Conservation (phyloP, 495 filamentous ascomycete species). For the Aspergillus sparsus region DNA sequence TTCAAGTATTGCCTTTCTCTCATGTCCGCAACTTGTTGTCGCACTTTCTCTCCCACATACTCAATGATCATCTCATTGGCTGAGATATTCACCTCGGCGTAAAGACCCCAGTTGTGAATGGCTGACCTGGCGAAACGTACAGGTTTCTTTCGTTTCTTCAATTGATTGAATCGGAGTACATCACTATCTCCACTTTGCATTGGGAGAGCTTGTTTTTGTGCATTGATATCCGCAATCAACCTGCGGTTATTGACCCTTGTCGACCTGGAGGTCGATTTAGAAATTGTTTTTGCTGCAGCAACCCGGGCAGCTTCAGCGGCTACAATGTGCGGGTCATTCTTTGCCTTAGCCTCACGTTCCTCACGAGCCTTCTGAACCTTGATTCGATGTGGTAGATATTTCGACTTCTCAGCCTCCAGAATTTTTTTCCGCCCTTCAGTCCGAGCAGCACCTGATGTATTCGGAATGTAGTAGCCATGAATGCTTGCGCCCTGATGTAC, state of each 20-base stretch:
- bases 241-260: slow-evolving; percentile 95
- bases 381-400: slow-evolving; percentile 96
- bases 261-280: slow-evolving; percentile 77
- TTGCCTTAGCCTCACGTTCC: slow-evolving; percentile 78
- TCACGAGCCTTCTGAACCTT: slow-evolving; percentile 88
- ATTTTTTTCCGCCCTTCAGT: slow-evolving; percentile 95
- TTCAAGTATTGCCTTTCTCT: slow-evolving; percentile 89
- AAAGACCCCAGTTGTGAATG: slow-evolving; percentile 98
- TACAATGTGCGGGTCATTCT: slow-evolving; percentile 65
- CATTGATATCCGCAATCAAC: slow-evolving; percentile 89
- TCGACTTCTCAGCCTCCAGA: slow-evolving; percentile 92
- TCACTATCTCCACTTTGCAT: slow-evolving; percentile 71
- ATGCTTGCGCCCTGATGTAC: slow-evolving; percentile 60
- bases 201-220: slow-evolving; percentile 83
- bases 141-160: slow-evolving; percentile 99
- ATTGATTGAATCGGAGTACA: slow-evolving; percentile 94
- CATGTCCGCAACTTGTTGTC: slow-evolving; percentile 94
- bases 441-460: slow-evolving; percentile 77
- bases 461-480: slow-evolving; percentile 88
- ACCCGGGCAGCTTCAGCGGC: slow-evolving; percentile 70
- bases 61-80: slow-evolving; percentile 99
- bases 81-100: slow-evolving; percentile 94
- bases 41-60: slow-evolving; percentile 96
- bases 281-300: slow-evolving; percentile 73
- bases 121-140: slow-evolving; percentile 97